Conservation (phyloP, 257 asterid species). For the Gardenia jasminoides region DNA sequence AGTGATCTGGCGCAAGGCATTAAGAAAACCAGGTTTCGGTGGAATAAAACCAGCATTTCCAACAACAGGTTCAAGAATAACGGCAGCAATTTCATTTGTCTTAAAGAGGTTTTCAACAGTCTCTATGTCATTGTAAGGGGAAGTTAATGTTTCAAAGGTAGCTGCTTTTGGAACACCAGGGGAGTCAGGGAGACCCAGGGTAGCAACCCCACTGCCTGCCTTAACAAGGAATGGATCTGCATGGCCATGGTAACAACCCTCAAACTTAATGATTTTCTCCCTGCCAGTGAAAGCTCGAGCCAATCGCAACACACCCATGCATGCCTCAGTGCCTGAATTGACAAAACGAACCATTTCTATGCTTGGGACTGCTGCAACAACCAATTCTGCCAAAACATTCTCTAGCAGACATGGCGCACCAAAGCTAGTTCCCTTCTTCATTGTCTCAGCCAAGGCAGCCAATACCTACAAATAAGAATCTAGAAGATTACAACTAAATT, state of each 20-base stretch:
- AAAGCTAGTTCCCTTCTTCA: slow-evolving; percentile 98
- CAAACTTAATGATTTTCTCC: slow-evolving; percentile 80
- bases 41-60: slow-evolving; percentile 94
- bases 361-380: slow-evolving; percentile 92
- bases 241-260: slow-evolving; percentile 99
- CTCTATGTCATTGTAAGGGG: slow-evolving; percentile 76
- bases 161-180: slow-evolving; percentile 98
- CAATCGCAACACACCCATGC: slow-evolving; percentile 91
- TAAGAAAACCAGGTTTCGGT: slow-evolving; percentile 71
- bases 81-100: slow-evolving; percentile 68
- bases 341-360: slow-evolving; percentile 98
- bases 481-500: background rate
- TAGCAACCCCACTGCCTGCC: slow-evolving; percentile 99
- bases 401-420: slow-evolving; percentile 99
- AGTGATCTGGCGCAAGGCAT: slow-evolving; percentile 54
- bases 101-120: slow-evolving; percentile 66
- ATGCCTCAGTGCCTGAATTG: slow-evolving; percentile 99
- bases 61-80: slow-evolving; percentile 89
- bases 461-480: slow-evolving; percentile 48
- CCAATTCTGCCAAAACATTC: slow-evolving; percentile 90
- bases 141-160: slow-evolving; percentile 62
- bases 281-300: slow-evolving; percentile 96
- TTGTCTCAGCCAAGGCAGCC: slow-evolving; percentile 88
- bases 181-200: slow-evolving; percentile 95
- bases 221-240: slow-evolving; percentile 97